Percentiles rank a stretch among this genome's conserved stretches.
These are phyloP conservation scores for Lipomyces yamanashiensis DNA, from an alignment of 805 yeast genomes.

Conservation along the genomic window DNA sequence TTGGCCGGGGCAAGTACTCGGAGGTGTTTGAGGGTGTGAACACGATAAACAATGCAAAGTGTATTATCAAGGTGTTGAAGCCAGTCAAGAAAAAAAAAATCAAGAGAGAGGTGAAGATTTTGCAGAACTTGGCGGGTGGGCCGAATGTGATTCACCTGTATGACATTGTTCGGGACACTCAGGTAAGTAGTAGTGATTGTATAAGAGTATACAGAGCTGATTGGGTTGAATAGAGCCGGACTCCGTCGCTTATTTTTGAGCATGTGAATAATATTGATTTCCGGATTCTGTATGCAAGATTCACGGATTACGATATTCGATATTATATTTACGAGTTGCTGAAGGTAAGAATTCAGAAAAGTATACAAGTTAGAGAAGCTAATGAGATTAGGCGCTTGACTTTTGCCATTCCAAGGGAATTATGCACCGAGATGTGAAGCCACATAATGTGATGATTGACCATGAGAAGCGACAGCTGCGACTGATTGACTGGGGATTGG, in stretches of 20 bases:
- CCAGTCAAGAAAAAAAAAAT: conserved; percentile 94
- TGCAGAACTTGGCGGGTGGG: conserved; percentile 83
- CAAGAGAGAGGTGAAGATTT: conserved; percentile 83
- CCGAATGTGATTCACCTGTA: conserved; percentile 77
- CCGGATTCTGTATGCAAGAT: conserved; percentile 76
- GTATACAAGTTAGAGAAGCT: not conserved
- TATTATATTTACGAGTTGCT: conserved; percentile 81
- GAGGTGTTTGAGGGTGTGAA: conserved; percentile 90
- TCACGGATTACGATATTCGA: conserved; percentile 75
- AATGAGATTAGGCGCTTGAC: conserved; percentile 65
- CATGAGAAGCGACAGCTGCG: conserved; percentile 69
- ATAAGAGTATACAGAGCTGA: not conserved
- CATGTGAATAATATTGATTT: conserved; percentile 82
- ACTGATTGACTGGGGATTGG: conserved; percentile 93
- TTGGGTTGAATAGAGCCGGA: conserved; percentile 52
- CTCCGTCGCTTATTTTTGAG: conserved; percentile 88
- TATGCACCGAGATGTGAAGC: conserved; percentile 95
- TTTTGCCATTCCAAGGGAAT: conserved; percentile 93
- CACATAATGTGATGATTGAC: conserved; percentile 95
- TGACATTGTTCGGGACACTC: conserved; percentile 82
- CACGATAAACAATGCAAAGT: conserved; percentile 61
- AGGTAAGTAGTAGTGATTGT: conserved; percentile 42
- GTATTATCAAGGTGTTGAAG: conserved; percentile 87
- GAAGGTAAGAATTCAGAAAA: conserved; percentile 40
- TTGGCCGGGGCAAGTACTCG: conserved; percentile 94